Conservation (phyloP, 169 alveolate species). For the Haemoproteus tartakovskyi region DNA sequence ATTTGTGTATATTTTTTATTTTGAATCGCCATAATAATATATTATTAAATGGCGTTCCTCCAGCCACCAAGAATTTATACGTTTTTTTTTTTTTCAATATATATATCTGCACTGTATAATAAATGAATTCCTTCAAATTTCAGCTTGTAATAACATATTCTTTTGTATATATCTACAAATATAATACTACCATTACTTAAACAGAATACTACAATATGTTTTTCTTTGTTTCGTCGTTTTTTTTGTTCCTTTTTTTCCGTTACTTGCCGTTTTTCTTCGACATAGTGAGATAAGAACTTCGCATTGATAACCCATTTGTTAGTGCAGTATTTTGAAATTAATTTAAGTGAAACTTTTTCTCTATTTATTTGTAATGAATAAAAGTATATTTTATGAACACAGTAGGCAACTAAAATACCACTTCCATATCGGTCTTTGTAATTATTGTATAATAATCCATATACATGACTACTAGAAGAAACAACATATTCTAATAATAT, state of each 20-base stretch:
- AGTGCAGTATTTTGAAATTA: constrained; percentile 13
- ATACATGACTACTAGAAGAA: constrained; percentile 43
- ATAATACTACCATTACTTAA: constrained; percentile 44
- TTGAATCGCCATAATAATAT: constrained; percentile 35
- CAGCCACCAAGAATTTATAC: constrained; percentile 17
- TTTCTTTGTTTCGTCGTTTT: background rate
- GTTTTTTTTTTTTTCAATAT: constrained; percentile 10
- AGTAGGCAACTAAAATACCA: constrained; percentile 42
- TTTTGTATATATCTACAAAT: constrained; percentile 27
- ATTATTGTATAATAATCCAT: constrained; percentile 30
- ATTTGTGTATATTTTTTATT: no score
- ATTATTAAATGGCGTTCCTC: constrained; percentile 61
- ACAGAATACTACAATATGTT: constrained; percentile 3
- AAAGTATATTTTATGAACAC: constrained; percentile 54
- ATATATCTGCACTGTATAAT: constrained; percentile 54
- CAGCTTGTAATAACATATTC: constrained; percentile 8
- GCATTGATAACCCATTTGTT: constrained; percentile 46
- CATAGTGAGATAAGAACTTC: constrained; percentile 1
- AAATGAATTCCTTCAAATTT: constrained; percentile 43
- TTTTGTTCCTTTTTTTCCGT: background rate
- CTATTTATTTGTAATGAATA: background rate
- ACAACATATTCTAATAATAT: constrained; percentile 15
- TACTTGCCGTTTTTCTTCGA: background rate
- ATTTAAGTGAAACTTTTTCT: background rate
- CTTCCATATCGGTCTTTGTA: constrained; percentile 1